A percentile compares a stretch with the other conserved stretches of the same genome.
Evolutionary conservation across 2,329 filamentous ascomycete species (phyloP).

Genomic region (Sporothrix sp.): DNA sequence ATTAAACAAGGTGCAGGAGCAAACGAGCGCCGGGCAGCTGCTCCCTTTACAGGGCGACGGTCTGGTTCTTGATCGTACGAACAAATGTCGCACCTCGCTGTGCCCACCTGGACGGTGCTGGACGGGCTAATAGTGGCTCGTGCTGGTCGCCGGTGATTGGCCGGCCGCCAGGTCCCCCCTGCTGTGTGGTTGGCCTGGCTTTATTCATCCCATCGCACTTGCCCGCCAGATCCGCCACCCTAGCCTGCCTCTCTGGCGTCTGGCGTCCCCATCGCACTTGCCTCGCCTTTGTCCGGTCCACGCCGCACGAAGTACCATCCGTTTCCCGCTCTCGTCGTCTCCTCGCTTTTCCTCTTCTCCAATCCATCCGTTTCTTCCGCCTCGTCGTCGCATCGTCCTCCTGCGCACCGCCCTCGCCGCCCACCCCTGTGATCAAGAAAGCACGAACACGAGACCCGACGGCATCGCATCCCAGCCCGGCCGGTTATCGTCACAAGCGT

Average conservation of each 20-base stretch:
- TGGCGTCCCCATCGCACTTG: background rate
- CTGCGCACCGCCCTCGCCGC: background rate
- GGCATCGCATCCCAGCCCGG: background rate
- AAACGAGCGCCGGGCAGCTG: background rate
- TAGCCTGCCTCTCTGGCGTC: slow-evolving; percentile 1
- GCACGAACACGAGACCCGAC: slow-evolving; percentile 3
- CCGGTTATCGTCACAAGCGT: background rate
- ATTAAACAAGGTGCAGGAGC: background rate
- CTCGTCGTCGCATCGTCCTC: background rate
- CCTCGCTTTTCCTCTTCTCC: background rate
- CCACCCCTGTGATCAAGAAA: background rate
- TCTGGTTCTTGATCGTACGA: too few relatives aligned
- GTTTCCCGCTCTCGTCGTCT: too few relatives aligned
- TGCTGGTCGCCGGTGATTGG: background rate
- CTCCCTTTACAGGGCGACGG: too few relatives aligned
- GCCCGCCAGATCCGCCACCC: background rate
- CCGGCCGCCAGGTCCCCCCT: background rate
- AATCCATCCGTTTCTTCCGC: background rate
- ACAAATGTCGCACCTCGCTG: too few relatives aligned
- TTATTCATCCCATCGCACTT: slow-evolving; percentile 4
- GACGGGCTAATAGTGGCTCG: background rate
- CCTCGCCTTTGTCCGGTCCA: background rate
- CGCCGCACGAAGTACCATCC: background rate
- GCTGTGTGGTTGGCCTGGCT: slow-evolving; percentile 1
- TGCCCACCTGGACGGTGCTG: too few relatives aligned